Evolutionary conservation across 108 stramenopile genomes (phyloP), one percentile per base, ranked within the genome.

Genomic region (Asterionellopsis glacialis): DNA sequence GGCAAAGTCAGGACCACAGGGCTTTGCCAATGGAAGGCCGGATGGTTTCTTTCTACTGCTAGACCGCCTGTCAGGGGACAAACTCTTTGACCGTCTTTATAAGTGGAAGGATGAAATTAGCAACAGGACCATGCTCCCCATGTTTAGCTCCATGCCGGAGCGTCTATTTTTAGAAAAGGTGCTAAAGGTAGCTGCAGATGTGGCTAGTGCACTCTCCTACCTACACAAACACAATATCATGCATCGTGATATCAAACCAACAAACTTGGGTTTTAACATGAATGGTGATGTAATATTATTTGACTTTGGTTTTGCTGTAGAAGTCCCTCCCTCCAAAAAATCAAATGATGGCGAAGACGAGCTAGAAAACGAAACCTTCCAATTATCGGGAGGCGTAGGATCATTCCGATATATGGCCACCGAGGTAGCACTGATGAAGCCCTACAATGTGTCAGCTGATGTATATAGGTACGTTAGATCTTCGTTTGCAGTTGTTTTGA

Each of bases 371-470:
- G 33, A 33, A 33, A 33, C 2, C 33, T 33, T 33, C 7, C 33
- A 33, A 33, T 33, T 33, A 7, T 33, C 33, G 7, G 33, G 33
- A 33, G 33, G 33, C 2, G 33, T 33, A 33, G 33, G 33, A 33
- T 33, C 33, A 5, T 33, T 33, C 33, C 33, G 33, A 7, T 33
- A 33, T 33, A 33, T 33, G 33, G 33, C 83, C 1, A 66, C 66
- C 16, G 82, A 83, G 53, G 82, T 83, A 0, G 77, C 78, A 9
- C 26, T 26, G 11, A 70, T 79, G 47, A 72, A 78, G 41, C 64
- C 59, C 44, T 90, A 90, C 73, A 83, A 82, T 62, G 69, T 79
- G 15, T 70, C 69, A 11, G 79, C 83, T 1, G 88, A 90, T 62
- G 83, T 83, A 1, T 88, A 77, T 54, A 33, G 33, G 33, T 33